These are phyloP conservation scores for Gastrodia elata DNA, from an alignment of 106 monocot genomes.

Conservation along the genomic window DNA sequence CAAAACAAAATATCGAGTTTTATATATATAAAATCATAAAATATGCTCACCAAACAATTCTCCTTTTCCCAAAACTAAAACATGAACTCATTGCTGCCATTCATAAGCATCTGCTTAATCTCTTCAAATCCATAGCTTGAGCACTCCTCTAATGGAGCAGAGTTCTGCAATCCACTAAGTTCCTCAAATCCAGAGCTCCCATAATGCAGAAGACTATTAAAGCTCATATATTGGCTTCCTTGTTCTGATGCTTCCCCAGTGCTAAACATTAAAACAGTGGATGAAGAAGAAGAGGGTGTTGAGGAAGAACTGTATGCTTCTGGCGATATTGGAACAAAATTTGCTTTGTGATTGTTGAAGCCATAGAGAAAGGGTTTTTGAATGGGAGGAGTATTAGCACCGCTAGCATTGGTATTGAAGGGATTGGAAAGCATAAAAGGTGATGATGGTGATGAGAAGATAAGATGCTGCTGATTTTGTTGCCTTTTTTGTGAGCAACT, in stretches of 20 bases:
- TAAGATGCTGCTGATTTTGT: neutral
- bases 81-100: neutral
- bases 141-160: constrained; percentile 2
- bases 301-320: neutral
- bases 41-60: neutral
- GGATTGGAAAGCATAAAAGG: neutral
- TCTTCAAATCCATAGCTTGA: constrained; percentile 3
- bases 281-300: neutral
- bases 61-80: neutral
- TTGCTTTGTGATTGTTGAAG: neutral
- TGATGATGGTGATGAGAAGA: constrained; percentile 1
- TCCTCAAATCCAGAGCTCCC: neutral
- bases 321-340: neutral
- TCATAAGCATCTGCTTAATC: neutral
- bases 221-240: neutral
- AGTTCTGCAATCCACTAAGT: neutral
- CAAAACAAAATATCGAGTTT: neutral
- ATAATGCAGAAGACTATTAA: neutral
- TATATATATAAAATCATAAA: neutral
- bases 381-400: neutral
- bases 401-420: neutral
- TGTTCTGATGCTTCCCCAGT: neutral
- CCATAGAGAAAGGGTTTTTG: neutral
- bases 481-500: neutral
- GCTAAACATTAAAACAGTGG: neutral